Percentiles rank a stretch among this genome's conserved stretches.
These are phyloP conservation scores for Setomelanomma holmii DNA, from an alignment of 2,329 filamentous ascomycete genomes.

Conservation along the genomic window DNA sequence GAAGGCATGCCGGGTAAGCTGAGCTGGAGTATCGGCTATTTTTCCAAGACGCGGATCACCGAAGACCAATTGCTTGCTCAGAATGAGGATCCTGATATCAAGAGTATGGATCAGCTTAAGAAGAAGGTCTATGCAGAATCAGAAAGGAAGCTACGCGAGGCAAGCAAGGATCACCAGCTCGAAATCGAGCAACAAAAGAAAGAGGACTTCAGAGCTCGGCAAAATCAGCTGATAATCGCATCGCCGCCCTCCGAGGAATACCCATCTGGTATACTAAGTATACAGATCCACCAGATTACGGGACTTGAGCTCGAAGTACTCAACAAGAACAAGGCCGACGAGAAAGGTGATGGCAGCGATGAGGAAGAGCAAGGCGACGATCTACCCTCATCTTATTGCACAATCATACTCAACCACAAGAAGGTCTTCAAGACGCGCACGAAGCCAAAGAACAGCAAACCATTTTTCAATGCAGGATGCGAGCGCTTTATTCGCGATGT, in stretches of 20 bases:
- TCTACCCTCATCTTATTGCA: slow-evolving; percentile 74
- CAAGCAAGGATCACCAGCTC: slow-evolving; percentile 63
- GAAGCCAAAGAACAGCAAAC: slow-evolving; percentile 79
- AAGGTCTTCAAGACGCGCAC: slow-evolving; percentile 74
- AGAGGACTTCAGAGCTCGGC: slow-evolving; percentile 66
- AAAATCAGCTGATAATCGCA: slow-evolving; percentile 71
- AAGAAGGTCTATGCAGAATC: slow-evolving; percentile 62
- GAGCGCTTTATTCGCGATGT: slow-evolving; percentile 76
- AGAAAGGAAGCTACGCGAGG: slow-evolving; percentile 70
- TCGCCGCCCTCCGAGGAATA: slow-evolving; percentile 69
- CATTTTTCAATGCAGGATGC: slow-evolving; percentile 79
- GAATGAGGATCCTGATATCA: slow-evolving; percentile 64
- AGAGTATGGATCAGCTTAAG: slow-evolving; percentile 65
- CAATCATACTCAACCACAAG: slow-evolving; percentile 74
- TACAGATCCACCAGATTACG: slow-evolving; percentile 77
- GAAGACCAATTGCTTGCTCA: slow-evolving; percentile 68
- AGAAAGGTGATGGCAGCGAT: slow-evolving; percentile 61
- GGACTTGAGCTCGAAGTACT: slow-evolving; percentile 68
- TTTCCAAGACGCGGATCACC: slow-evolving; percentile 69
- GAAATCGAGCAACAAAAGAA: slow-evolving; percentile 73
- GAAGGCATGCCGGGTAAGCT: slow-evolving; percentile 74
- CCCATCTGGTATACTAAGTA: slow-evolving; percentile 70
- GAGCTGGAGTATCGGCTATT: slow-evolving; percentile 75
- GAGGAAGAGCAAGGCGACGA: slow-evolving; percentile 67
- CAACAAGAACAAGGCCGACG: slow-evolving; percentile 61